phyloP scores from a whole-genome alignment of 768 basidiomycete genomes.

The Russula sp. region DNA sequence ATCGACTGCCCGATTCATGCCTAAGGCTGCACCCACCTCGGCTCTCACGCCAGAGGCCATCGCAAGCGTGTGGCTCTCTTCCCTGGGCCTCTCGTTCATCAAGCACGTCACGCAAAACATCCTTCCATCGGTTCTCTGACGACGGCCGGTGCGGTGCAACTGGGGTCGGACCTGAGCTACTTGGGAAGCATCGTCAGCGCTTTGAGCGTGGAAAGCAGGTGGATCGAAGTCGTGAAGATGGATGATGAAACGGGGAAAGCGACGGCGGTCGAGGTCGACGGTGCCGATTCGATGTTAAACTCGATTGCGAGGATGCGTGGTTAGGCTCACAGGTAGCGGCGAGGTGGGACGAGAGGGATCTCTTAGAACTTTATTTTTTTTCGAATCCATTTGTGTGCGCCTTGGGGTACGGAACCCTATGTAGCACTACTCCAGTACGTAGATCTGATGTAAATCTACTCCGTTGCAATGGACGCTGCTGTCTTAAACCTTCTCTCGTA shows the following conservation, averaged over 20 bases:
- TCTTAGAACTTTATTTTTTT: no score
- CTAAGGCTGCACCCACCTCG: slow-evolving; percentile 8
- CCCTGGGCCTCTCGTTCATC: slow-evolving; percentile 77
- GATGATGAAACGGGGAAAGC: slow-evolving; percentile 36
- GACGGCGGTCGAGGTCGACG: slow-evolving; percentile 3
- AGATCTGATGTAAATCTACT: not conserved
- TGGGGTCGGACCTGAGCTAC: slow-evolving; percentile 85
- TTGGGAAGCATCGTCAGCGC: slow-evolving; percentile 86
- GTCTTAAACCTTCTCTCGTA: no score
- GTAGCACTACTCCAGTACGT: not conserved
- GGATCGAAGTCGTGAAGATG: slow-evolving; percentile 65
- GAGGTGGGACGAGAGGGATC: not conserved
- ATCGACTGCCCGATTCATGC: slow-evolving; percentile 23
- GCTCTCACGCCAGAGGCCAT: slow-evolving; percentile 67
- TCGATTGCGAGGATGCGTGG: slow-evolving; percentile 14
- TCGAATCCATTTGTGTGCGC: no score
- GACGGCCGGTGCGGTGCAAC: slow-evolving; percentile 67
- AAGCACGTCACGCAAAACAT: slow-evolving; percentile 62
- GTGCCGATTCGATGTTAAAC: slow-evolving; percentile 12
- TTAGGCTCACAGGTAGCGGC: not conserved
- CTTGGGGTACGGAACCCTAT: no score
- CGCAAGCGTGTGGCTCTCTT: slow-evolving; percentile 86
- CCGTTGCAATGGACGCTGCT: no score
- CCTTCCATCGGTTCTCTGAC: slow-evolving; percentile 71
- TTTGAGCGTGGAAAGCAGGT: slow-evolving; percentile 82